These are phyloP conservation scores for Neoboletus magnificus DNA, from an alignment of 768 basidiomycete species.

Conservation along the genomic window DNA sequence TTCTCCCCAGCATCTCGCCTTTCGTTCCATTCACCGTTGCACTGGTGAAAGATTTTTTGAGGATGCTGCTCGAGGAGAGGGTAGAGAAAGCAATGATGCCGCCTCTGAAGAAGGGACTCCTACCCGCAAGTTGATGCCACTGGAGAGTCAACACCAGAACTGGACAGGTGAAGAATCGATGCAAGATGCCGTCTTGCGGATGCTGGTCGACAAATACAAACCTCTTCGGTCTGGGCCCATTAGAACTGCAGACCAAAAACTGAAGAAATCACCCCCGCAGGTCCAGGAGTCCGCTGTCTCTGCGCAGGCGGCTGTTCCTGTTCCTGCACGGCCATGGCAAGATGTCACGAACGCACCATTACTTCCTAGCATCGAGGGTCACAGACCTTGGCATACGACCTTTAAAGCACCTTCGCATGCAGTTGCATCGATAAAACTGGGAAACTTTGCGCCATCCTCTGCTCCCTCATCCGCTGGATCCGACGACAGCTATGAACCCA, in stretches of 20 bases:
- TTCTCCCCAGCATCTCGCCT: background rate
- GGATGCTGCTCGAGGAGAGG: constrained; percentile 57
- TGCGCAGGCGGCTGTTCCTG: background rate
- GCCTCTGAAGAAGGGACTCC: constrained; percentile 7
- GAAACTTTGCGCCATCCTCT: constrained; percentile 37
- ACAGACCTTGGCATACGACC: constrained; percentile 68
- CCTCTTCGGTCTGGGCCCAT: constrained; percentile 64
- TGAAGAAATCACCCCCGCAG: constrained; percentile 48
- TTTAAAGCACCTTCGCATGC: constrained; percentile 60
- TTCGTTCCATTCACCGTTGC: constrained; percentile 1
- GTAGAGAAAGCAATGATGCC: constrained; percentile 28
- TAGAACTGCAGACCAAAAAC: constrained; percentile 61
- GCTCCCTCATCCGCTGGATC: constrained; percentile 9
- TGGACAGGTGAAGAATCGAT: constrained; percentile 78
- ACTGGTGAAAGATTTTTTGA: constrained; percentile 62
- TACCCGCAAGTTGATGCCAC: constrained; percentile 22
- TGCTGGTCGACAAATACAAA: constrained; percentile 87
- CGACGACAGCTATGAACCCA: constrained; percentile 36
- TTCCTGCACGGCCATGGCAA: constrained; percentile 2
- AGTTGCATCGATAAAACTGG: constrained; percentile 50
- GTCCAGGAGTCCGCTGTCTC: constrained; percentile 23
- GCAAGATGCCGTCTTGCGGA: constrained; percentile 69
- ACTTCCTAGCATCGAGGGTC: constrained; percentile 51
- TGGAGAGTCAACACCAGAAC: constrained; percentile 53
- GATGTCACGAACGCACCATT: constrained; percentile 43